Base-by-base conservation (phyloP, 352 stramenopile genomes). In the Phytopythium oedochilum region DNA sequence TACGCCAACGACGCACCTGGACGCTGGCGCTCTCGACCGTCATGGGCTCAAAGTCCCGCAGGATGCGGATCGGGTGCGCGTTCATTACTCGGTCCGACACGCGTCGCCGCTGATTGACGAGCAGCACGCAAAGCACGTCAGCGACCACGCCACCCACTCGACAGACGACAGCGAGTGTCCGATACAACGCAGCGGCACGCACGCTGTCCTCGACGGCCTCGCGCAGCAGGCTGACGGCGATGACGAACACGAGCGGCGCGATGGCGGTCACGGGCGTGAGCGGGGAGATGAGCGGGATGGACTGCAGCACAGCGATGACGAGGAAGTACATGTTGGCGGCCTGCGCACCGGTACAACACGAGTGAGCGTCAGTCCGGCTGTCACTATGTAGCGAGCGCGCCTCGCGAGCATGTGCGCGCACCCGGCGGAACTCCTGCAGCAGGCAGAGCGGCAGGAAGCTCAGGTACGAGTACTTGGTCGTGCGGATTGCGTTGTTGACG, bases 311-410 rank as follows among this genome's bases (percentile, higher is more conserved):
- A 5, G 88, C 88, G 43, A 98, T 95, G 57, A 89, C 74, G 14
- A 98, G 64, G 68, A 98, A 98, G 69, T 98, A 98, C 57, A 98
- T 65, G 61, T 98, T 98, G 3, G 89, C 91, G 53, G 94, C 89
- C 67, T 92, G 59, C 32, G n/a, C 71, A 68, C 60, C 29, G 92
- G 88, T 81, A 79, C 49, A 84, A 26, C 55, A 35, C 18, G 39
- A 40, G 5, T 46, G 0, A 11, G 47, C 25, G 17, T 3, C 12
- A 26, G 5, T 1, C 23, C 29, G 29, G 5, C 29, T 11, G 29
- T 34, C 29, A 34, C 29, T 32, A 32, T 32, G 29, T n/a, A n/a
- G n/a, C 29, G 29, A 32, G 29, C 29, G 9, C 10, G 32, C 32
- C 32, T 6, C 32, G 11, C 10, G 18, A 34, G 6, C 1, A 59